phyloP scores from a whole-genome alignment of 495 filamentous ascomycete species.

The Penicillium diatomitis region DNA sequence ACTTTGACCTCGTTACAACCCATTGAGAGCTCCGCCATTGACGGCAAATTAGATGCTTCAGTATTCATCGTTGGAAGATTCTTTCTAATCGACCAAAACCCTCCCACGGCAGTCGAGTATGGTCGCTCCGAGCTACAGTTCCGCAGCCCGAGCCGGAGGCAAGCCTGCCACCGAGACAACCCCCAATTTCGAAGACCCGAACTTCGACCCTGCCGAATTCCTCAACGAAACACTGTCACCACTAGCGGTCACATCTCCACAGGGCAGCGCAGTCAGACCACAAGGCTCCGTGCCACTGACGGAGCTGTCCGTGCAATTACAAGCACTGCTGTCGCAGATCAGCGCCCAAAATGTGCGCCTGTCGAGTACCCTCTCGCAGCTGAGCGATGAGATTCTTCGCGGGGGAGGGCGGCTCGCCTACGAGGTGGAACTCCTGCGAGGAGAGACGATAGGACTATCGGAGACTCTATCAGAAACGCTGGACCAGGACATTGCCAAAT shows the following conservation, averaged over 20 bases:
- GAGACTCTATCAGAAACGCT: conserved; percentile 68
- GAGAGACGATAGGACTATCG: conserved; percentile 68
- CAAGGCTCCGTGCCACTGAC: conserved; percentile 54
- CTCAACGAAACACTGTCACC: conserved; percentile 67
- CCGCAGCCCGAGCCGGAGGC: conserved; percentile 5
- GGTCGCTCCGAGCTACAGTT: conserved; percentile 13
- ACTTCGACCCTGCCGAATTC: conserved; percentile 74
- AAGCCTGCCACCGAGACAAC: conserved; percentile 35
- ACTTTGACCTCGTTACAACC: too few species aligned
- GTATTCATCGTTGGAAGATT: too few species aligned
- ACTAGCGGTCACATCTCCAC: conserved; percentile 31
- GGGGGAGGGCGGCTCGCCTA: conserved; percentile 81
- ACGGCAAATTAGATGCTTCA: too few species aligned
- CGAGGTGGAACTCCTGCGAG: conserved; percentile 86
- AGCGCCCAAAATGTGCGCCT: conserved; percentile 79
- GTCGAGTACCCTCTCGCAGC: conserved; percentile 70
- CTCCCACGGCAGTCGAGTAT: neutral
- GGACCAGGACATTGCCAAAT: conserved; percentile 57
- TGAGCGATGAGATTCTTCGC: conserved; percentile 91
- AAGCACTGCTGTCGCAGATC: conserved; percentile 75
- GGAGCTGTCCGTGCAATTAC: conserved; percentile 71
- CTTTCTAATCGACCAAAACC: neutral
- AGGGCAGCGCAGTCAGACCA: conserved; percentile 31
- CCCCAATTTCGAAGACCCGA: conserved; percentile 55
- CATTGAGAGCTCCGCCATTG: too few species aligned